Evolutionary conservation across 176 grass and related monocot species (phyloP), one percentile per base, ranked within the genome.

Genomic region (Rhynchospora breviuscula): DNA sequence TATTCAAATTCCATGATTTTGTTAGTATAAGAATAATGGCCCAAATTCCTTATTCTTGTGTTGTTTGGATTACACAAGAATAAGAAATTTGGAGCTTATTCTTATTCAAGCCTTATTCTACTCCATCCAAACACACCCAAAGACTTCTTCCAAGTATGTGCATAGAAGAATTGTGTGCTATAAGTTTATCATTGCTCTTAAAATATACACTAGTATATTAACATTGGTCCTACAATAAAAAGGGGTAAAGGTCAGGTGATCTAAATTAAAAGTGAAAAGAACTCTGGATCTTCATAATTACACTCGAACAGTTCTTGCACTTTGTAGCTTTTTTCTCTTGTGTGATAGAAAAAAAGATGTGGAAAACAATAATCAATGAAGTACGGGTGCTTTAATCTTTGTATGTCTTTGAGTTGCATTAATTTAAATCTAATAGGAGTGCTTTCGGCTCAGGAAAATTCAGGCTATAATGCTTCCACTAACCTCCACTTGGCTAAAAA

Each of bases 391-490:
- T 78, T 78, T 78, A 78, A 57, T 56, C 22, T 78, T 78, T 57
- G 48, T 78, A 78, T 62, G 0, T 1, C 15, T 64, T 81, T 81
- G 10, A 57, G 73, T 63, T 47, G 44, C 17, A 64, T 64, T 64
- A 81, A 81, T 33, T 64, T 59, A 63, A 56, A 81, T 81, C 33
- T 64, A 81, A 81, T 62, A 7, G 21, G n/a, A 25, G 59, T 49
- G 79, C 79, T 81, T 81, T 81, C 79, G 79, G 79, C 79, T 48
- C 33, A 81, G 21, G 15, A 21, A 64, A 63, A 18, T 14, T 2
- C 17, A 81, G 31, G 60, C n/a, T 64, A 63, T 81, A 81, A 81
- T 81, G 79, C 19, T 64, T 63, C 79, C 79, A 81, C 59, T 81
- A 48, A 64, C 79, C 44, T 46, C 79, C 79, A 81, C 79, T 81